Base-by-base conservation (phyloP, 129 eudicot species). In the Helianthus tuberosus region DNA sequence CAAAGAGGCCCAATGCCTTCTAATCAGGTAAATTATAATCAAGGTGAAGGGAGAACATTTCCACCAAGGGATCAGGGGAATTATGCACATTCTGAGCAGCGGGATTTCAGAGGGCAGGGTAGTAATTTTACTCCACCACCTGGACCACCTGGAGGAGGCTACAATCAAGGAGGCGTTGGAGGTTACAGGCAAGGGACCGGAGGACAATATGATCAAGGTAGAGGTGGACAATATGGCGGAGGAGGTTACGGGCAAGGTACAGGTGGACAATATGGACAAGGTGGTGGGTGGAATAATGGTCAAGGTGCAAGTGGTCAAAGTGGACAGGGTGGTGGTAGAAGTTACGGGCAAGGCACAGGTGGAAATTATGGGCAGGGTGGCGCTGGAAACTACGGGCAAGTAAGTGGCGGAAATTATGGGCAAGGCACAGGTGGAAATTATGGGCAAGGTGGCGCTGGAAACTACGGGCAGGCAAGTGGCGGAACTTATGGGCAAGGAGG, bases 1-100 rank as follows among this genome's bases (percentile, higher is more conserved):
- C 86, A 78, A 65, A 77, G 85, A 68, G 81, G 76, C 38, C 77
- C 78, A 8, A 61, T 65, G 79, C 91, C 85, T 63, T 25, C 88
- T 54, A 50, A 81, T 68, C 89, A 82, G 67, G 69, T 58, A 39
- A 82, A 75, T 72, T 79, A 74, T 64, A 78, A 61, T 51, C 85
- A 74, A 62, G 83, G 78, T 16, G 84, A 76, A 57, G 66, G 63
- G 71, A 75, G 75, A 75, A 71, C 51, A 51, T 73, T 60, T 44
- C 84, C 67, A 8, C 78, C 72, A 71, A 71, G 64, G 39, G 83
- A 77, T 54, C 79, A 69, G 52, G 47, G 75, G 46, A 77, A 71
- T 74, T 49, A 59, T 77, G 65, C 60, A 49, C 79, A 73, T 20
- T 74, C 83, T 4, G 84, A 73, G 43, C 86, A 71, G 71, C 72